Evolutionary conservation across 2,329 filamentous ascomycete species (phyloP).

Genomic region (Aspergillus aculeatinus): DNA sequence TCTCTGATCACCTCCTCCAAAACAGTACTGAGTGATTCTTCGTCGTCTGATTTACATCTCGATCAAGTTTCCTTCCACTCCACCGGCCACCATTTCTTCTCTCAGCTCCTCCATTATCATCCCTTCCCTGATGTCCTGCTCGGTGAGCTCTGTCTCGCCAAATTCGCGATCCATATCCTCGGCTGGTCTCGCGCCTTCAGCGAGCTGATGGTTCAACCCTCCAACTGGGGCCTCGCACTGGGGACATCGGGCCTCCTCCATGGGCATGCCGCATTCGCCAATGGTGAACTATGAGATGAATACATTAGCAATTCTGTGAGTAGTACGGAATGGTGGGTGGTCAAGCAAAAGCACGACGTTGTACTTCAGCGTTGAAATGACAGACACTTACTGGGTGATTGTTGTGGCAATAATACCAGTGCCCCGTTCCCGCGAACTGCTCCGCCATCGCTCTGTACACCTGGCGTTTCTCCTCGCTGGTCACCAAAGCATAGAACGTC

Average conservation of each 20-base stretch:
- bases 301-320: too few species aligned
- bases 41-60: not conserved
- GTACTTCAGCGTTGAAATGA: not conserved
- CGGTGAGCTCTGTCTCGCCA: not conserved
- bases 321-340: too few species aligned
- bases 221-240: slow-evolving; percentile 27
- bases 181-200: not conserved
- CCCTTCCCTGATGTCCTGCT: not conserved
- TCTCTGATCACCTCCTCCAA: not conserved
- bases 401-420: slow-evolving; percentile 16
- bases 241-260: slow-evolving; percentile 28
- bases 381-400: slow-evolving; percentile 11
- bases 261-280: slow-evolving; percentile 34
- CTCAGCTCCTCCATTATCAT: not conserved
- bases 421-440: slow-evolving; percentile 12
- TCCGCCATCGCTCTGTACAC: slow-evolving; percentile 12
- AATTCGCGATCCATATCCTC: slow-evolving; percentile 6
- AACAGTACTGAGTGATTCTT: not conserved
- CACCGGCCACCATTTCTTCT: not conserved
- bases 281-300: slow-evolving; percentile 23
- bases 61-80: not conserved
- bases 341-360: not conserved
- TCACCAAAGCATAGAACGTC: slow-evolving; percentile 11
- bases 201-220: slow-evolving; percentile 19
- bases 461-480: slow-evolving; percentile 5